Evolutionary conservation across 805 yeast genomes (phyloP), one percentile per base, ranked within the genome.

Genomic region (Sugiyamaella americana): DNA sequence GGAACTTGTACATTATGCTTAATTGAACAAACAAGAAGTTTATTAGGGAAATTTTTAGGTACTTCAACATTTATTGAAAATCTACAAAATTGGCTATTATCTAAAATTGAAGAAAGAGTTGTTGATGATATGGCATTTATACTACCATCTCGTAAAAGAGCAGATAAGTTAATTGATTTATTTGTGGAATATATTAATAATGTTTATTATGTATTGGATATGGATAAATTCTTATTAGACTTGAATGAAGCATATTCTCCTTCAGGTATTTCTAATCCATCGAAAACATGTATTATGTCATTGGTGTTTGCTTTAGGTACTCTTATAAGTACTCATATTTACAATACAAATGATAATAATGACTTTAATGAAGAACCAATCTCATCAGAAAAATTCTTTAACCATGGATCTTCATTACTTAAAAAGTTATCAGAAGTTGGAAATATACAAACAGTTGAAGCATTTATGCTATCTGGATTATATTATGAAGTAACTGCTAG

Each of bases 361-460:
- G n/a, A n/a, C n/a, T n/a, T n/a, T n/a, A n/a, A 11, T 29, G 34
- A 29, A 29, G 13, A 11, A 11, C 11, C 11, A 24, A 22, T 41
- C 16, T 24, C 34, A 16, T 16, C 44, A 16, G 4, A 18, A 10
- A 34, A 20, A 2, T 70, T 62, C 43, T 67, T 69, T 44, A 66
- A 67, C 21, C 56, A 61, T 43, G 73, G 34, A 46, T 52, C 19
- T 47, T 69, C 3, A 43, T 68, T 38, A 49, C 60, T 35, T 46
- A 58, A 5, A 50, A 61, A 1, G 57, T 58, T 13, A 66, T 67
- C 37, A n/a, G 73, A 68, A 49, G n/a, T 17, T 10, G 68, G 63
- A 30, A 65, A 58, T 35, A 36, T 70, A 6, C 71, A 75, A 74
- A 48, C 67, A 4, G 69, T 69, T 2, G 70, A 69, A 48, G 67